These are phyloP conservation scores for Ceratocystis smalleyi DNA, from an alignment of 2,329 filamentous ascomycete genomes.

Conservation along the genomic window DNA sequence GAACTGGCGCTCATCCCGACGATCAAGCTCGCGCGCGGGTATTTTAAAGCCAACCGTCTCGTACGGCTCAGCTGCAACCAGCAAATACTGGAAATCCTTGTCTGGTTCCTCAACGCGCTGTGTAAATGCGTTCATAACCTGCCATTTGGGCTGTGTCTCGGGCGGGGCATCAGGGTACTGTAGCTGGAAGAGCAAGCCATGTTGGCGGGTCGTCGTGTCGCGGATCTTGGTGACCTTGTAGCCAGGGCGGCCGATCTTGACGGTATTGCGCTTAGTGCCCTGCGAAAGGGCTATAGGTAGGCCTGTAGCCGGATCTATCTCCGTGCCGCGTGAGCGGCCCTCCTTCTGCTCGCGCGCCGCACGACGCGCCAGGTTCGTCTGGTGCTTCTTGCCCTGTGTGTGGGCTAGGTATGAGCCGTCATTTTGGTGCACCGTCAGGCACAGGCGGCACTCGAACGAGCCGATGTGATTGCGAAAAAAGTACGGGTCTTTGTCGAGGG, in stretches of 20 bases:
- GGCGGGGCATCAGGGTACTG: conserved; percentile 81
- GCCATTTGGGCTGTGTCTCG: conserved; percentile 63
- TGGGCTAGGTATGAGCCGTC: conserved; percentile 97
- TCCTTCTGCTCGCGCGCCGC: conserved; percentile 93
- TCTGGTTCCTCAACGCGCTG: conserved; percentile 92
- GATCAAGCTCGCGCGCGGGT: conserved; percentile 82
- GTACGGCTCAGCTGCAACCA: conserved; percentile 93
- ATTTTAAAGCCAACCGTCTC: conserved; percentile 96
- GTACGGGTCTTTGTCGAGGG: conserved; percentile 98
- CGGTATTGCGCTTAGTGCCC: conserved; percentile 58
- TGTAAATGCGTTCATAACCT: conserved; percentile 96
- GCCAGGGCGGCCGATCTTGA: conserved; percentile 90
- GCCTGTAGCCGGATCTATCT: conserved; percentile 52
- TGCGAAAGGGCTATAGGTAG: conserved; percentile 62
- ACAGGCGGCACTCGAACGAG: conserved; percentile 93
- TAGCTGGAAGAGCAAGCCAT: conserved; percentile 86
- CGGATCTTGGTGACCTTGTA: conserved; percentile 97
- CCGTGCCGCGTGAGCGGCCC: conserved; percentile 46
- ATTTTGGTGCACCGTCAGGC: conserved; percentile 94
- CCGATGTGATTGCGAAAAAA: conserved; percentile 99
- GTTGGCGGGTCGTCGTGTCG: conserved; percentile 74
- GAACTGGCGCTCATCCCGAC: conserved; percentile 76
- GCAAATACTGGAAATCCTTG: conserved; percentile 83
- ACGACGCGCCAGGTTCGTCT: conserved; percentile 90
- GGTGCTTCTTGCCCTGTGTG: conserved; percentile 96